Evolutionary conservation across 306 rosid genomes (phyloP).

Genomic region (Pachyrhizus erosus): DNA sequence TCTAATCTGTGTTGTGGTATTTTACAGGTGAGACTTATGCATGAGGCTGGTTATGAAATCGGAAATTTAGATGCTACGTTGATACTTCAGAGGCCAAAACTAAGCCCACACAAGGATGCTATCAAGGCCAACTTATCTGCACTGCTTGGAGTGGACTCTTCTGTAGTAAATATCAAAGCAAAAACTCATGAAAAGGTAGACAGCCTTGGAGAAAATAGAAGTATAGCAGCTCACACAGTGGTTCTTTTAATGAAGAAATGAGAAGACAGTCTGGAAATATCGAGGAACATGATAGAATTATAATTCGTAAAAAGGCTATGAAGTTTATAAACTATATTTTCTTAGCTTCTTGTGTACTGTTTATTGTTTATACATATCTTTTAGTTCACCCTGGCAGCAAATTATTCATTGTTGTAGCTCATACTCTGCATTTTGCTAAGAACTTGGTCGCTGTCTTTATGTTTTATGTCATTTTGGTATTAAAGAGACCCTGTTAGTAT

Average conservation of each 20-base stretch:
- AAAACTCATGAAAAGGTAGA: constrained; percentile 98
- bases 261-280: constrained; percentile 20
- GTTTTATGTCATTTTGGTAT: neutral
- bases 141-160: constrained; percentile 86
- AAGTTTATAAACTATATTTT: constrained; percentile 12
- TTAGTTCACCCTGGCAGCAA: constrained; percentile 7
- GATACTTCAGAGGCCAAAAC: constrained; percentile 93
- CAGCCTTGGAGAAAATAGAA: constrained; percentile 95
- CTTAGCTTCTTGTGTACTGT: constrained; percentile 24
- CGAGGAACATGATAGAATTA: constrained; percentile 4
- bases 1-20: constrained; percentile 9
- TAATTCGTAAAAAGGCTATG: constrained; percentile 3
- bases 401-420: neutral
- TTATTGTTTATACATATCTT: constrained; percentile 23
- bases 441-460: neutral
- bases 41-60: constrained; percentile 88
- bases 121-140: constrained; percentile 86
- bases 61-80: constrained; percentile 93
- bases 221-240: constrained; percentile 97
- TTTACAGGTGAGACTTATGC: constrained; percentile 88
- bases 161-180: constrained; percentile 91
- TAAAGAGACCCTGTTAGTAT: neutral
- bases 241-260: constrained; percentile 91
- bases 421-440: neutral
- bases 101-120: constrained; percentile 93